These are phyloP conservation scores for Chenopodium quinoa DNA, from an alignment of 148 eudicot genomes.

Conservation along the genomic window DNA sequence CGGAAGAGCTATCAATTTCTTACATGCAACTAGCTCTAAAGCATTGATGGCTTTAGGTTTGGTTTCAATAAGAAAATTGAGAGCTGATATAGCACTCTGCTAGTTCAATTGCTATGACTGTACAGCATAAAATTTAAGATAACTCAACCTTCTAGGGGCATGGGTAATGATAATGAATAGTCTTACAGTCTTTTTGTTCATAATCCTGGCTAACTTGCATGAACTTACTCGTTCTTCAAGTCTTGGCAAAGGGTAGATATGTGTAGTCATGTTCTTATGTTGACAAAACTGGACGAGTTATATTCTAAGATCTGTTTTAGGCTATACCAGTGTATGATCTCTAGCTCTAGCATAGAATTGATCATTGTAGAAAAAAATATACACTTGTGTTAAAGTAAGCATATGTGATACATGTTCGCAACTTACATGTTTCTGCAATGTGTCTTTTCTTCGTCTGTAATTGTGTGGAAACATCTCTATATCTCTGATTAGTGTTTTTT, in stretches of 20 bases:
- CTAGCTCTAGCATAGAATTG: not conserved
- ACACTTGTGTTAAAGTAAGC: not conserved
- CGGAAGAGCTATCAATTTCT: not conserved
- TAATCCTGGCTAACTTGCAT: not conserved
- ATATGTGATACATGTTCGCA: not conserved
- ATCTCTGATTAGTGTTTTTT: not conserved
- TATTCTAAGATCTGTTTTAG: not conserved
- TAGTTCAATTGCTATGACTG: not conserved
- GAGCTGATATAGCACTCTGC: not conserved
- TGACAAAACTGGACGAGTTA: not conserved
- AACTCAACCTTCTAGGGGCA: not conserved
- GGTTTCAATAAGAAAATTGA: not conserved
- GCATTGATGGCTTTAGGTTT: not conserved
- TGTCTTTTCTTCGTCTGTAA: not conserved
- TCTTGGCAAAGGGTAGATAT: too few relatives aligned
- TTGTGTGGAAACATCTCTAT: not conserved
- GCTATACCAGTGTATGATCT: not conserved
- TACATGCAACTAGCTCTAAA: not conserved
- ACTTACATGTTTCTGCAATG: constrained; percentile 1
- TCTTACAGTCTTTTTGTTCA: too few relatives aligned
- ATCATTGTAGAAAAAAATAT: not conserved
- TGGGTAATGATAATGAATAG: not conserved
- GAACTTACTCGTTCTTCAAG: not conserved
- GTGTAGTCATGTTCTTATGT: too few relatives aligned
- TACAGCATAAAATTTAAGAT: too few relatives aligned